Percentiles rank a stretch among this genome's conserved stretches.
These are phyloP conservation scores for Tricholoma flavovirens DNA, from an alignment of 768 basidiomycete species.

Conservation along the genomic window DNA sequence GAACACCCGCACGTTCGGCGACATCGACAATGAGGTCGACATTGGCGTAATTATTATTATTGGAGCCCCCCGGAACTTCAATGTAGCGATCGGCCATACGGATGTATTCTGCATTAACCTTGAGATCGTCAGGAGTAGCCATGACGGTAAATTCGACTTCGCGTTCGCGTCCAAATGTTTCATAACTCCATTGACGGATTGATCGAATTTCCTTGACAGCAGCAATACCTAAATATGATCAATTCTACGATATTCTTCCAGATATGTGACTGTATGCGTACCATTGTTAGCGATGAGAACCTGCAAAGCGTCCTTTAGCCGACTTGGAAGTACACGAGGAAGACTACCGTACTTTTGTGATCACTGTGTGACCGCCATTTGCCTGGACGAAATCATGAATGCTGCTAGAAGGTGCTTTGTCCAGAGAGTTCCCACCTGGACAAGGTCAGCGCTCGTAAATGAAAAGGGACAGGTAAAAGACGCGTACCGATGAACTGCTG, in stretches of 20 bases:
- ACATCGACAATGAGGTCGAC: constrained; percentile 98
- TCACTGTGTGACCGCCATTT: constrained; percentile 95
- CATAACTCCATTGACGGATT: constrained; percentile 99
- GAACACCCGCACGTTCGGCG: constrained; percentile 94
- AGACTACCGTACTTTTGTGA: constrained; percentile 75
- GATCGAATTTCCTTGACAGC: constrained; percentile 99
- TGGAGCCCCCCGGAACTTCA: constrained; percentile 96
- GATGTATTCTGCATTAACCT: constrained; percentile 99
- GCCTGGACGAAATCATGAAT: constrained; percentile 88
- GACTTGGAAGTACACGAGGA: constrained; percentile 5
- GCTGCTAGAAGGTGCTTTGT: constrained; percentile 70
- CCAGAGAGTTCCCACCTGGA: constrained; percentile 90
- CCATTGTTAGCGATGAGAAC: constrained; percentile 99
- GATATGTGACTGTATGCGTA: constrained; percentile 22
- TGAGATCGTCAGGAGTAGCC: constrained; percentile 98
- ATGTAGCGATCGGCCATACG: constrained; percentile 99
- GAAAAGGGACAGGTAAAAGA: constrained; percentile 8
- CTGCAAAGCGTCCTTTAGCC: constrained; percentile 33
- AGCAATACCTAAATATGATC: constrained; percentile 71
- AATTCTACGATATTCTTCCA: background rate
- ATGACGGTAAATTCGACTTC: constrained; percentile 98
- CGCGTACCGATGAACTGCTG: constrained; percentile 47
- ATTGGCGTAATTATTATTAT: constrained; percentile 99
- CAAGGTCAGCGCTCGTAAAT: constrained; percentile 11
- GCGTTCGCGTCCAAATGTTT: constrained; percentile 95